phyloP scores from a whole-genome alignment of 768 basidiomycete genomes.

The Boletus vermiculosoides region DNA sequence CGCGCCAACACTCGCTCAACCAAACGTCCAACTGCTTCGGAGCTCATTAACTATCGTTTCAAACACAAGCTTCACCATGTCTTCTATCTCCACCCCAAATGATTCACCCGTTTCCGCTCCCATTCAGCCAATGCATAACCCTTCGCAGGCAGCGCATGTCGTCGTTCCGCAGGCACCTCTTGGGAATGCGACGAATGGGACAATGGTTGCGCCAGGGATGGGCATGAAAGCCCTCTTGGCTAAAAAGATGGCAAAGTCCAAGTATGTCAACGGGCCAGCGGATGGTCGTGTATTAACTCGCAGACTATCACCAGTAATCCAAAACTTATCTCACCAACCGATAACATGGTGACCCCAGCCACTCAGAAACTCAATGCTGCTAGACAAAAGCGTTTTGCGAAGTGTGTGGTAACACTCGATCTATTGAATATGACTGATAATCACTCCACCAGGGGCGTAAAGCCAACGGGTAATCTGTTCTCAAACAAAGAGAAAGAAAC shows the following conservation, averaged over 20 bases:
- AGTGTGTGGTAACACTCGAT: conserved; percentile 49
- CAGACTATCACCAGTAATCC: conserved; percentile 62
- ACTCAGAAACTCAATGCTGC: conserved; percentile 89
- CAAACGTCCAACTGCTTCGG: conserved; percentile 2
- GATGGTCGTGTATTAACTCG: neutral
- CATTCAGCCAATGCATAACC: conserved; percentile 85
- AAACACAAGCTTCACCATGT: conserved; percentile 42
- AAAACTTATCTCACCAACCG: conserved; percentile 88
- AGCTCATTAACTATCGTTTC: neutral
- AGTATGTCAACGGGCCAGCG: conserved; percentile 49
- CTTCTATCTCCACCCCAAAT: conserved; percentile 54
- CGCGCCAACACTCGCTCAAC: conserved; percentile 12
- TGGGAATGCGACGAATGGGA: conserved; percentile 58
- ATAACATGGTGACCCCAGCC: conserved; percentile 91
- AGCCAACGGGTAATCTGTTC: conserved; percentile 62
- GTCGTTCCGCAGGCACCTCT: conserved; percentile 79
- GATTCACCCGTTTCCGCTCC: conserved; percentile 62
- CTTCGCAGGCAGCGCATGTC: conserved; percentile 73
- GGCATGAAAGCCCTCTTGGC: conserved; percentile 90
- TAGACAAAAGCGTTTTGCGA: conserved; percentile 90
- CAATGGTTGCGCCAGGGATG: conserved; percentile 62
- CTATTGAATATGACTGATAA: conserved; percentile 6
- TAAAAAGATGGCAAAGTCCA: conserved; percentile 88
- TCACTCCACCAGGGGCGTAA: conserved; percentile 46
- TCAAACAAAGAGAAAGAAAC: conserved; percentile 38